Evolutionary conservation across 1,284 basidiomycete genomes (phyloP).

Genomic region (Rhodotorula sp.): DNA sequence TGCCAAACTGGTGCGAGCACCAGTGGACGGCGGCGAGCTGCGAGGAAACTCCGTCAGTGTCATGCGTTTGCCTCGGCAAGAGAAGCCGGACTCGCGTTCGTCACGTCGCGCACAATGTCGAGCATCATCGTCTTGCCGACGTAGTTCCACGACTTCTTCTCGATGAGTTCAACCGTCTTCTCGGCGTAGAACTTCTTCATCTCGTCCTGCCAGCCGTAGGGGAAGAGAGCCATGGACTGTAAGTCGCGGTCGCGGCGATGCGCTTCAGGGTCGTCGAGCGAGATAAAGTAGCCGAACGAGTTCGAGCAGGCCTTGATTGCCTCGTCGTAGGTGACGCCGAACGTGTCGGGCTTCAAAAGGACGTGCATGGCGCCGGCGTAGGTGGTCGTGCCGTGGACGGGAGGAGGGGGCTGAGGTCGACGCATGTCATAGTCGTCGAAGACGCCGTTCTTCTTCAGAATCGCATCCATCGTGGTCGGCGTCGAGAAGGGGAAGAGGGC

Average conservation of each 20-base stretch:
- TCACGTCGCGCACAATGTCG: slow-evolving; percentile 68
- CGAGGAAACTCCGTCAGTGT: slow-evolving; percentile 1
- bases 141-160: slow-evolving; percentile 24
- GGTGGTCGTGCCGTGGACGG: slow-evolving; percentile 8
- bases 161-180: slow-evolving; percentile 54
- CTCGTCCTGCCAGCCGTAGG: slow-evolving; percentile 17
- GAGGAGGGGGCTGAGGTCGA: slow-evolving; percentile 7
- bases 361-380: slow-evolving; percentile 11
- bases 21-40: slow-evolving; percentile 68
- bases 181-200: slow-evolving; percentile 21
- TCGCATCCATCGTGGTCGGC: slow-evolving; percentile 54
- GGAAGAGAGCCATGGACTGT: slow-evolving; percentile 21
- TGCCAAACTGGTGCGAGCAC: slow-evolving; percentile 50
- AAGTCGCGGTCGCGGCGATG: background rate
- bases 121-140: slow-evolving; percentile 17
- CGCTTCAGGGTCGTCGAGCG: slow-evolving; percentile 1
- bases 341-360: slow-evolving; percentile 4
- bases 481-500: slow-evolving; percentile 82
- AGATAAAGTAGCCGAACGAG: slow-evolving; percentile 12
- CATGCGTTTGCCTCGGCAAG: background rate
- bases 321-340: slow-evolving; percentile 23
- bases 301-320: slow-evolving; percentile 22
- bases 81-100: slow-evolving; percentile 36
- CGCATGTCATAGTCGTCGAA: slow-evolving; percentile 27
- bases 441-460: slow-evolving; percentile 54